Conservation (phyloP, 225 moss, liverwort and hornwort genomes). For the Physcomitrellopsis africana region DNA sequence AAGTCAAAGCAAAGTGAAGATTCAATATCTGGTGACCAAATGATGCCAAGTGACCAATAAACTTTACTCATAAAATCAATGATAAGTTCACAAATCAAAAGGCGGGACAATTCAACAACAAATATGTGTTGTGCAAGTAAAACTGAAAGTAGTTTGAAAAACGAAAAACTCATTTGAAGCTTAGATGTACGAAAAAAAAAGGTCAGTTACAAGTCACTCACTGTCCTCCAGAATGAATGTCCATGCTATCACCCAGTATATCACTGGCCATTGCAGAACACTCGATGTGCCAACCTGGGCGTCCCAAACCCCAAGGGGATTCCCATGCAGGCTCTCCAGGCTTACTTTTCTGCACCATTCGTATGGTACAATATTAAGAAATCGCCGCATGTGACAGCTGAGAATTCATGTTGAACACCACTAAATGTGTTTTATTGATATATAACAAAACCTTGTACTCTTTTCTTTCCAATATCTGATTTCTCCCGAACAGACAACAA, state of each 20-base stretch:
- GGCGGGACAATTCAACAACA: not conserved
- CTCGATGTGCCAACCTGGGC: slow-evolving; percentile 84
- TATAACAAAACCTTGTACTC: not conserved
- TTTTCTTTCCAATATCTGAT: not conserved
- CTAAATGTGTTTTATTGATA: not conserved
- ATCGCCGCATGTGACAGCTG: not conserved
- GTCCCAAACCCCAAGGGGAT: slow-evolving; percentile 71
- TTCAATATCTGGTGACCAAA: not conserved
- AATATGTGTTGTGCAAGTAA: not conserved
- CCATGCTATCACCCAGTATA: slow-evolving; percentile 56
- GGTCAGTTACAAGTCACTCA: slow-evolving; percentile 36
- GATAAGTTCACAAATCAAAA: not conserved
- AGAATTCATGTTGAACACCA: not conserved
- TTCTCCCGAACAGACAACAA: not conserved
- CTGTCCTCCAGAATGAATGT: slow-evolving; percentile 80
- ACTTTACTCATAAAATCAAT: not conserved
- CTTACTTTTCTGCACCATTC: slow-evolving; percentile 60
- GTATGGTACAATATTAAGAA: not conserved
- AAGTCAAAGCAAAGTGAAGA: not conserved
- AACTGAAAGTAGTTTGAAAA: not conserved
- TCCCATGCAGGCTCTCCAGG: slow-evolving; percentile 65
- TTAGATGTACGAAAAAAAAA: not conserved
- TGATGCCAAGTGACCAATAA: not conserved
- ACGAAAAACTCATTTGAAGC: not conserved
- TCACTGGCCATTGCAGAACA: slow-evolving; percentile 84